Evolutionary conservation across 495 filamentous ascomycete species (phyloP).

Genomic region (Penicillium lividum): DNA sequence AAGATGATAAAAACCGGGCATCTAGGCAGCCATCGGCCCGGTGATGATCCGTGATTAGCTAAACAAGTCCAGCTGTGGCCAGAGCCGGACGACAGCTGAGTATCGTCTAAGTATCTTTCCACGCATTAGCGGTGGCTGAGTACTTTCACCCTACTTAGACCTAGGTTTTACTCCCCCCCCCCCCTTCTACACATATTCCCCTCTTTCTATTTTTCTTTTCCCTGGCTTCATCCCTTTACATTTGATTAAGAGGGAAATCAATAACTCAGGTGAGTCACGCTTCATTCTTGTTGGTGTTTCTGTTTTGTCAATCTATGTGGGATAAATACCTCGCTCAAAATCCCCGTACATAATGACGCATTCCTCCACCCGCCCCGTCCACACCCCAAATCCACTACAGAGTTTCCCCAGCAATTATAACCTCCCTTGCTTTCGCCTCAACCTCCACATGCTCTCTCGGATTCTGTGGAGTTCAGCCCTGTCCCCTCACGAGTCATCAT

Average conservation of each 20-base stretch:
- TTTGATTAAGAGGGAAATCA: slow-evolving; percentile 1
- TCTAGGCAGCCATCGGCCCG: slow-evolving; percentile 12
- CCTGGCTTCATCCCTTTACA: background rate
- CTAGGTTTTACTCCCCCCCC: slow-evolving; percentile 4
- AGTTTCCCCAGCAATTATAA: slow-evolving; percentile 15
- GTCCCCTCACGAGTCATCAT: slow-evolving; percentile 7
- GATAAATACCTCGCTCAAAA: slow-evolving; percentile 21
- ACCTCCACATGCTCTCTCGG: slow-evolving; percentile 25
- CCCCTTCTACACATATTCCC: slow-evolving; percentile 6
- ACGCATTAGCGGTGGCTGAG: slow-evolving; percentile 29
- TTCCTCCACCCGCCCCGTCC: slow-evolving; percentile 26
- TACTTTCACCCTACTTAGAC: slow-evolving; percentile 20
- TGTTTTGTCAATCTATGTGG: slow-evolving; percentile 3
- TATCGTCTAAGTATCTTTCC: slow-evolving; percentile 12
- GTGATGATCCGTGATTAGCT: slow-evolving; percentile 17
- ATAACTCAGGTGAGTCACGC: slow-evolving; percentile 5
- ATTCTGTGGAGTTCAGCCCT: slow-evolving; percentile 28
- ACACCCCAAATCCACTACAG: slow-evolving; percentile 19
- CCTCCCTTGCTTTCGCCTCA: slow-evolving; percentile 19
- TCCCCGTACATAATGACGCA: slow-evolving; percentile 46
- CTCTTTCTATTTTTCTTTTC: slow-evolving; percentile 6
- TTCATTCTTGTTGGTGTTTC: background rate
- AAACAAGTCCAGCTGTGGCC: slow-evolving; percentile 14
- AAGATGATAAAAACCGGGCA: background rate
- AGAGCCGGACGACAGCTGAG: slow-evolving; percentile 15